Base-by-base conservation (phyloP, 2,329 filamentous ascomycete species). In the Pyrenophora seminiperda region DNA sequence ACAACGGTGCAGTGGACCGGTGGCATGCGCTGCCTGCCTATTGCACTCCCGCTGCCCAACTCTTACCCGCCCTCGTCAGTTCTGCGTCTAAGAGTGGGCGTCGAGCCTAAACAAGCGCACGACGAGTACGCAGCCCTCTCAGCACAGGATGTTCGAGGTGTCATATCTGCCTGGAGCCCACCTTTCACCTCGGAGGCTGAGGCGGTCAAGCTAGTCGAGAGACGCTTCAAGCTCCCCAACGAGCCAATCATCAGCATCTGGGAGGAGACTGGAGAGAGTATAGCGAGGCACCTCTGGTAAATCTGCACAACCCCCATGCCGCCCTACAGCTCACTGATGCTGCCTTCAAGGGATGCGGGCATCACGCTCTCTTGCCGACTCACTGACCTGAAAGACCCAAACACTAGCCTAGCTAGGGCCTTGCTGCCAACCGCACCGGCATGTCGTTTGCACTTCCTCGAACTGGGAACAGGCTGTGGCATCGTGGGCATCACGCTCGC, bases 211-310 rank as follows among this genome's bases (percentile, higher is more conserved):
- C 71, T 82, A 11, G 78, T 86, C 1, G 79, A 86, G 60, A 75
- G 85, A 54, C 76, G 80, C 11, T 78, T 87, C 49, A 61, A 63
- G 10, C 71, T 81, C 6, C 61, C 73, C 4, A 66, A 71, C 29
- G 69, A 73, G 17, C 61, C 73, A 5, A 64, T 65, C 4, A 60
- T 85, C 7, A 70, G 71, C 27, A 81, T 89, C 36, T 85, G 82
- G 76, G 87, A 90, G 66, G 87, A 89, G 62, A 87, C 84, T 0
- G 86, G 86, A 3, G 86, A 90, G 63, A 88, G 84, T 66, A 89
- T 90, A 62, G 87, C 87, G 5, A 77, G 85, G 33, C 87, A 90
- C 73, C 78, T 89, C 40, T 90, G 87, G 87, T 86, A 76, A 72
- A 19, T n/a, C 15, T 43, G 27, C 3, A 15, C 33, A 7, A 17